A percentile compares a stretch with the other conserved stretches of the same genome.
phyloP scores from a whole-genome alignment of 768 basidiomycete genomes.

The Amanita subjunquillea region DNA sequence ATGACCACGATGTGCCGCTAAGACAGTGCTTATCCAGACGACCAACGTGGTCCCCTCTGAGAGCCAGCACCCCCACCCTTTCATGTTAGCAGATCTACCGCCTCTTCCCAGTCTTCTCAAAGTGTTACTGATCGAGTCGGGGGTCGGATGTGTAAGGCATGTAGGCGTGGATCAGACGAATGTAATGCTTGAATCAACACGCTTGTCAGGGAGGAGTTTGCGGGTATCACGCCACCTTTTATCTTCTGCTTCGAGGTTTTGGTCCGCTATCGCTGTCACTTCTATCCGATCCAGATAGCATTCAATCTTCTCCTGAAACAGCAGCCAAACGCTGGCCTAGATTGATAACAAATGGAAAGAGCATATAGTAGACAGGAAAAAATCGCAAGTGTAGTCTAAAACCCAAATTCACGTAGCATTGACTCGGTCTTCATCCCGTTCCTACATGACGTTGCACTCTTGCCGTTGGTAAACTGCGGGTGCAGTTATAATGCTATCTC shows the following conservation, averaged over 20 bases:
- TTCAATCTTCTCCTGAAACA: slow-evolving; percentile 42
- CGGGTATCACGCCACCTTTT: slow-evolving; percentile 38
- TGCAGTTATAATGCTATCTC: no score
- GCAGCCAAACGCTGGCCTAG: slow-evolving; percentile 85
- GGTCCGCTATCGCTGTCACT: slow-evolving; percentile 34
- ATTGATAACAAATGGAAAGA: slow-evolving; percentile 20
- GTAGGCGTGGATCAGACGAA: slow-evolving; percentile 81
- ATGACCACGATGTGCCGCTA: slow-evolving; percentile 81
- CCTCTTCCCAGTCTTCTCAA: slow-evolving; percentile 74
- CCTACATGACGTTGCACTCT: no score
- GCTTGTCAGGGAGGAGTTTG: slow-evolving; percentile 83
- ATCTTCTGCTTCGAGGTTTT: slow-evolving; percentile 23
- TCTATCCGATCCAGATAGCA: slow-evolving; percentile 1
- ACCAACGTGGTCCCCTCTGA: slow-evolving; percentile 64
- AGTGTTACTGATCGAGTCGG: slow-evolving; percentile 75
- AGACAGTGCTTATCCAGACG: slow-evolving; percentile 71
- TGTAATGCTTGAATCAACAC: slow-evolving; percentile 95
- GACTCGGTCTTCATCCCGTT: no score
- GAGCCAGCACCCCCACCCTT: slow-evolving; percentile 74
- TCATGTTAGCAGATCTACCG: slow-evolving; percentile 58
- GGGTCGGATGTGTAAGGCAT: slow-evolving; percentile 77
- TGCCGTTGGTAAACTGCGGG: no score
- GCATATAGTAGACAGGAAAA: no score
- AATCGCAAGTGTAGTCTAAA: no score
- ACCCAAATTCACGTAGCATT: no score